Evolutionary conservation across 1,284 basidiomycete genomes (phyloP).

Genomic region (Malassezia brasiliensis): DNA sequence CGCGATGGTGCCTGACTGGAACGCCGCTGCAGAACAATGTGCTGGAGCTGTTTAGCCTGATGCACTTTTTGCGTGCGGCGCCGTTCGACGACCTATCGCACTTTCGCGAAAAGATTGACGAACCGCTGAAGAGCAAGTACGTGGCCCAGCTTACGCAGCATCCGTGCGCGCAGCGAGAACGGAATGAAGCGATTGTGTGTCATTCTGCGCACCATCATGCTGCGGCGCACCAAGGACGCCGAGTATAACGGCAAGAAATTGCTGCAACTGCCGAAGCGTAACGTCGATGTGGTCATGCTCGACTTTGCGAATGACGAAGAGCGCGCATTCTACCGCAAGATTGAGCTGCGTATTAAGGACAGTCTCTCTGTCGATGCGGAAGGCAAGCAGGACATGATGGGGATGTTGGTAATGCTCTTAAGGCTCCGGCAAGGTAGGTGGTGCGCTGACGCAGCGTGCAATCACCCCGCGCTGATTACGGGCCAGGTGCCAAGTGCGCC

Average conservation of each 20-base stretch:
- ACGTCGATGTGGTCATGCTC: slow-evolving; percentile 60
- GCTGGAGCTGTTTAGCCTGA: slow-evolving; percentile 75
- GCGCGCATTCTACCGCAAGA: slow-evolving; percentile 66
- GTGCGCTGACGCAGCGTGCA: slow-evolving; percentile 23
- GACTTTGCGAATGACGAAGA: slow-evolving; percentile 55
- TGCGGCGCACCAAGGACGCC: slow-evolving; percentile 74
- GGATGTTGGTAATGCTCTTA: slow-evolving; percentile 71
- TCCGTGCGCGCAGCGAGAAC: slow-evolving; percentile 34
- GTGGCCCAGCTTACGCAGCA: slow-evolving; percentile 7
- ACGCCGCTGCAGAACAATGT: slow-evolving; percentile 66
- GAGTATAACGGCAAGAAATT: slow-evolving; percentile 64
- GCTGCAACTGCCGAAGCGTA: slow-evolving; percentile 69
- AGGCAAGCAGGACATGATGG: slow-evolving; percentile 64
- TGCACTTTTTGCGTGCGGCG: slow-evolving; percentile 75
- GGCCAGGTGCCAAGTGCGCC: slow-evolving; percentile 3
- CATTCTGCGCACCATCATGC: slow-evolving; percentile 77
- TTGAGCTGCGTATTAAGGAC: slow-evolving; percentile 65
- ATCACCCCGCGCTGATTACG: slow-evolving; percentile 32
- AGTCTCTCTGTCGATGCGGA: slow-evolving; percentile 55
- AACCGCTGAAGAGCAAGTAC: slow-evolving; percentile 56
- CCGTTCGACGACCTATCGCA: slow-evolving; percentile 70
- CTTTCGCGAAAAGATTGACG: slow-evolving; percentile 69
- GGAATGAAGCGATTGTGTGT: slow-evolving; percentile 54
- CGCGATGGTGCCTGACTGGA: slow-evolving; percentile 49
- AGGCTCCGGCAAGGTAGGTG: slow-evolving; percentile 64